These are phyloP conservation scores for Tubosaeta brunneosetosa DNA, from an alignment of 768 basidiomycete species.

Conservation along the genomic window DNA sequence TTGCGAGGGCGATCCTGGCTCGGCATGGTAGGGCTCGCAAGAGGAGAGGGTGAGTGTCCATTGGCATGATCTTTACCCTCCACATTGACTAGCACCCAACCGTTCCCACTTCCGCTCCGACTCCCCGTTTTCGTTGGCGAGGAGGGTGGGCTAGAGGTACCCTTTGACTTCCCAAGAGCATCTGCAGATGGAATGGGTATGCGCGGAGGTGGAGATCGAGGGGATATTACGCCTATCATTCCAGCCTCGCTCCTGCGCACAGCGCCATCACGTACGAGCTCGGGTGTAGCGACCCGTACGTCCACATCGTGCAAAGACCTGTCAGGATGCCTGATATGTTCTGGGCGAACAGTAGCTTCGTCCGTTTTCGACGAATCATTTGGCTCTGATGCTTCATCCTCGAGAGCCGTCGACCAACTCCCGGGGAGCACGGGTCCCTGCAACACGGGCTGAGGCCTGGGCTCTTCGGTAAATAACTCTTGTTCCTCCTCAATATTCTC, in stretches of 20 bases:
- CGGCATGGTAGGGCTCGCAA: conserved; percentile 25
- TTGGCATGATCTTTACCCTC: conserved; percentile 38
- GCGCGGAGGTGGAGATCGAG: conserved; percentile 22
- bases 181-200: conserved; percentile 28
- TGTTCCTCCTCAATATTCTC: conserved; percentile 34
- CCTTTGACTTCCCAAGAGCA: conserved; percentile 19
- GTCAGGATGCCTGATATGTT: conserved; percentile 27
- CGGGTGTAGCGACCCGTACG: conserved; percentile 51
- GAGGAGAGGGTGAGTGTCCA: conserved; percentile 21
- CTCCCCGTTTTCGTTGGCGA: conserved; percentile 33
- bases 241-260: conserved; percentile 63
- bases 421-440: conserved; percentile 45
- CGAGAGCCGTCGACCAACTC: conserved; percentile 51
- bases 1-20: conserved; percentile 28
- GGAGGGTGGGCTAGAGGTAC: conserved; percentile 21
- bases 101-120: conserved; percentile 41
- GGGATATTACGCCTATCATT: conserved; percentile 47
- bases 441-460: conserved; percentile 19
- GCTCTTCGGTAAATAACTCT: conserved; percentile 27
- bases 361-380: conserved; percentile 24
- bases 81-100: conserved; percentile 66
- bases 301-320: conserved; percentile 45
- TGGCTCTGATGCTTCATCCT: conserved; percentile 41
- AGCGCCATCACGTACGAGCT: conserved; percentile 40
- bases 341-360: conserved; percentile 23